Evolutionary conservation across 164 flowering plant genomes (phyloP).

Genomic region (Aristolochia contorta): DNA sequence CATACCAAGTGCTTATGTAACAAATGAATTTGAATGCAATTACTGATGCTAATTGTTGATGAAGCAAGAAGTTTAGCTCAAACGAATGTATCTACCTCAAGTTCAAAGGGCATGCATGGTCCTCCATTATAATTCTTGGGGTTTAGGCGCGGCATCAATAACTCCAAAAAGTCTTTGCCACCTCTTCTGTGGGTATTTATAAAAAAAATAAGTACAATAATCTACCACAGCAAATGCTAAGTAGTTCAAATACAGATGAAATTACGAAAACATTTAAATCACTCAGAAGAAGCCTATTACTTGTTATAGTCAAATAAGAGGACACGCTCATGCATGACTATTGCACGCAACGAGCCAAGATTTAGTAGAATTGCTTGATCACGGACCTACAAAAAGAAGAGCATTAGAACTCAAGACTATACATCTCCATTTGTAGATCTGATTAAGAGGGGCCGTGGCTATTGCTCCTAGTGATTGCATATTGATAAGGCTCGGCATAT

Average conservation of each 20-base stretch:
- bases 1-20: too few species aligned
- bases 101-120: conserved; percentile 86
- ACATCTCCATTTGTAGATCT: too few species aligned
- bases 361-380: conserved; percentile 87
- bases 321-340: conserved; percentile 83
- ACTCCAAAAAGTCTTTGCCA: conserved; percentile 80
- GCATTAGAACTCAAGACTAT: background rate
- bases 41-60: too few species aligned
- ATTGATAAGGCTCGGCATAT: too few species aligned
- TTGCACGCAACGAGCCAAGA: conserved; percentile 81
- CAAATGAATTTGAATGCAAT: too few species aligned
- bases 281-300: conserved; percentile 24
- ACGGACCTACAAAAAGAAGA: conserved; percentile 49
- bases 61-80: too few species aligned
- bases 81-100: conserved; percentile 51
- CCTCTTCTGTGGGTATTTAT: conserved; percentile 42
- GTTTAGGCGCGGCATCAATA: conserved; percentile 79
- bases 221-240: background rate
- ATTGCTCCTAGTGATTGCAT: too few species aligned
- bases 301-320: conserved; percentile 77
- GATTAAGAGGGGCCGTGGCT: too few species aligned
- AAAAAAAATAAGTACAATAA: conserved; percentile 2
- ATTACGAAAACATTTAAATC: background rate
- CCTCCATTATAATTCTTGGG: conserved; percentile 62
- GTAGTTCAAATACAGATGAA: background rate